Base-by-base conservation (phyloP, 192 early-diverging fungal genomes). In the Chytriomyces hyalinus region DNA sequence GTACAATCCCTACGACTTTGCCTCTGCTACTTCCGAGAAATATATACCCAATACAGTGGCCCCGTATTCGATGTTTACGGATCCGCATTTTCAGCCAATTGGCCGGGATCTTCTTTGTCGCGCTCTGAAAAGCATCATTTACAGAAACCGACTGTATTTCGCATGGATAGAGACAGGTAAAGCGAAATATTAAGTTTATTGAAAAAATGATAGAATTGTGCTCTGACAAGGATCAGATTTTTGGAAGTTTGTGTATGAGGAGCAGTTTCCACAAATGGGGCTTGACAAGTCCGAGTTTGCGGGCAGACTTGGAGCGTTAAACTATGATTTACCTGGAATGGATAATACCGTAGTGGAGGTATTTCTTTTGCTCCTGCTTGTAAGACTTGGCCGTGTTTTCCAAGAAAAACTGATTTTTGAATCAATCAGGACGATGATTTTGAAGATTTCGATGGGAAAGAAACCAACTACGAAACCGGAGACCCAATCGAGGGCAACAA, bases 291-390 rank as follows among this genome's bases (percentile, higher is more conserved):
- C 62, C n/a, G 78, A 75, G 17, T 84, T 65, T 73, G 74, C 59
- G 15, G 80, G 78, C 3, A 44, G 86, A 64, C 57, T 87, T 9
- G 78, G 82, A 47, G 72, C 85, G 10, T 66, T 89, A 46, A 65
- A 82, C 57, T 89, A 88, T 69, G 88, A 89, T 59, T 24, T 80
- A 49, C 85, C 83, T 20, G 85, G 84, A 69, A 71, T 84, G 59
- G 81, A 83, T 47, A 86, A 78, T 70, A 84, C 78, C 24, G 83
- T 78, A 3, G 66, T 83, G 9, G 83, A 89, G 77, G 85, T 87
- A 20, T 51, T 3, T 26, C 10, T 43, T 28, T 50, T 46, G 46
- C 17, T 45, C 20, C 6, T 11, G 50, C 9, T 46, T 73, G 17
- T 61, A 28, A 45, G 36, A 36, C 36, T 36, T 36, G 24, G 24